phyloP scores from a whole-genome alignment of 768 basidiomycete genomes.

The Termitomyces sp. region DNA sequence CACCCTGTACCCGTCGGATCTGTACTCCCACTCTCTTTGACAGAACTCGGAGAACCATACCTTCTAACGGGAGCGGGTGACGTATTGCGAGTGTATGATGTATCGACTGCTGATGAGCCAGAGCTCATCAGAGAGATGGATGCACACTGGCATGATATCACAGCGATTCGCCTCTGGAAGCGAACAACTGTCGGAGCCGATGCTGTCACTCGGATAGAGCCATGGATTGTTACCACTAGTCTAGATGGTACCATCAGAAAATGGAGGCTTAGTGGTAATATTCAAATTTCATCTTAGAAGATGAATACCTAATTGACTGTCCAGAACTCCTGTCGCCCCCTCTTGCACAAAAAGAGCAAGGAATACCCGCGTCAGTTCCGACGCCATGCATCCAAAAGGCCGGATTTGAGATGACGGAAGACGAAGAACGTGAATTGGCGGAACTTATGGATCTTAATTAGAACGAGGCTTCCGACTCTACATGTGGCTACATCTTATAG shows the following conservation, averaged over 20 bases:
- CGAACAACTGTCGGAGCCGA: constrained; percentile 40
- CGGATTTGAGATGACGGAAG: constrained; percentile 61
- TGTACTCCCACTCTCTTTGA: constrained; percentile 62
- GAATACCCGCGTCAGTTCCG: constrained; percentile 6
- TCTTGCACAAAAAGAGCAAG: constrained; percentile 7
- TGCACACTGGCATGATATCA: constrained; percentile 90
- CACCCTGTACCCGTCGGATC: constrained; percentile 68
- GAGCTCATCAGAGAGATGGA: constrained; percentile 72
- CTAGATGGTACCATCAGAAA: constrained; percentile 84
- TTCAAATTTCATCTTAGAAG: not conserved
- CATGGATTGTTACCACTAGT: constrained; percentile 80
- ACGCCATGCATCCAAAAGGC: constrained; percentile 10
- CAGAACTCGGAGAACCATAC: constrained; percentile 65
- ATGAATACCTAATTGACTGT: not conserved
- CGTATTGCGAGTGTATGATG: constrained; percentile 73
- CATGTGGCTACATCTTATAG: not conserved
- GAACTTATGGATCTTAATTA: constrained; percentile 51
- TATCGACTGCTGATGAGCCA: constrained; percentile 61
- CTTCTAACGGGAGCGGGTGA: constrained; percentile 84
- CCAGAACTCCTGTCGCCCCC: constrained; percentile 39
- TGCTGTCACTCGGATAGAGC: constrained; percentile 50
- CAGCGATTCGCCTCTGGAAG: constrained; percentile 68
- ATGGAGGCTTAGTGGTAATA: constrained; percentile 71
- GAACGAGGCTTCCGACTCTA: not conserved
- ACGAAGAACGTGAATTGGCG: constrained; percentile 86